These are phyloP conservation scores for Saposhnikovia divaricata DNA, from an alignment of 129 eudicot genomes.

Conservation along the genomic window DNA sequence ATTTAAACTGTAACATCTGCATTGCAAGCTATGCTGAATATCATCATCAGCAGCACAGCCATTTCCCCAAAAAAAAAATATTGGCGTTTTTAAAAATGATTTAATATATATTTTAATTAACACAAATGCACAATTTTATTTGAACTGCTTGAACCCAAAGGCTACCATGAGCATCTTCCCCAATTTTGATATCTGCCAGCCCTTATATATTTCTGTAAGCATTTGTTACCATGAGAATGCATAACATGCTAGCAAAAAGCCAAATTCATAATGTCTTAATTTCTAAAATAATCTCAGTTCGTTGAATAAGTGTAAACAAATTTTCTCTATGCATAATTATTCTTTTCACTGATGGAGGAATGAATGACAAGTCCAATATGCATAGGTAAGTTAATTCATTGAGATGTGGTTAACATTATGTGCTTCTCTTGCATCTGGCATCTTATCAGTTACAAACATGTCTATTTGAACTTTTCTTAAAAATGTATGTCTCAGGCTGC, in stretches of 20 bases:
- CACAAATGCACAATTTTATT: neutral
- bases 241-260: neutral
- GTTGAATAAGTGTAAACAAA: neutral
- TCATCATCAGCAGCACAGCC: neutral
- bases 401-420: neutral
- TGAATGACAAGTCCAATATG: neutral
- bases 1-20: neutral
- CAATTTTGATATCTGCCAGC: neutral
- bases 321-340: neutral
- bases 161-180: neutral
- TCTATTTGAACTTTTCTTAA: conserved; percentile 9
- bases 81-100: neutral
- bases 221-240: neutral
- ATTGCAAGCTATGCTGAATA: neutral
- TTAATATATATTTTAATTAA: neutral
- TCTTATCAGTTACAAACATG: neutral
- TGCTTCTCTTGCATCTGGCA: neutral
- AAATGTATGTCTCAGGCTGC: conserved; percentile 51
- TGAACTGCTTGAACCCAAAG: neutral
- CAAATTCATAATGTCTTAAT: neutral
- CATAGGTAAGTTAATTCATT: neutral
- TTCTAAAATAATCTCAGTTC: neutral
- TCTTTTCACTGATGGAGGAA: neutral
- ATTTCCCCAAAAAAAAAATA: neutral
- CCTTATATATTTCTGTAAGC: neutral